Evolutionary conservation across 2,329 filamentous ascomycete genomes (phyloP), one percentile per base, ranked within the genome.

Genomic region (Fusarium multiceps): DNA sequence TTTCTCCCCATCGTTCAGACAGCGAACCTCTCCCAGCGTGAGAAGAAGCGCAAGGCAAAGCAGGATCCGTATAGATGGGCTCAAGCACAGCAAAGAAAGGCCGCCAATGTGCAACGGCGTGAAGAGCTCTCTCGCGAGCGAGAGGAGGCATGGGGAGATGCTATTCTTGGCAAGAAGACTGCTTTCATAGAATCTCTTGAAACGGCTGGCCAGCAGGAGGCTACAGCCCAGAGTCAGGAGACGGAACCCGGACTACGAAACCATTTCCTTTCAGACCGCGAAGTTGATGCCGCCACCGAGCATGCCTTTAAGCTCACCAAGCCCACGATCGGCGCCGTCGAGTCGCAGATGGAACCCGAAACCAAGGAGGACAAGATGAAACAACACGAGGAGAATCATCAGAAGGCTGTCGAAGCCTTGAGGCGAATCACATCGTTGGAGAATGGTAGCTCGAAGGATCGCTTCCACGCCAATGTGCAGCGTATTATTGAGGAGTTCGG

Each of bases 401-500:
- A 82, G 21, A 92, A 88, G 74, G 94, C 94, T 4, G 82, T 89
- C 27, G 89, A 92, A 72, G 96, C 94, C 12, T 85, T 99, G 69
- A 83, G 86, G 69, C 90, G 94, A 58, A 98, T 99, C 78, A 88
- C 93, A 2, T 87, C 88, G 45, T 83, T 99, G 57, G 86, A 87
- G 42, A 94, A 97, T 75, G 91, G 89, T 74, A 95, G 88, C 79
- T 90, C 88, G 72, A 91, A 92, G 80, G 93, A 97, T 76, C 88
- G 89, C 55, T 89, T 90, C 73, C 90, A 94, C 72, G 89, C 92
- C 77, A 98, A 98, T 78, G 91, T 95, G 73, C 87, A 90, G 72
- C 90, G 93, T 66, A 97, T 94, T 79, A 87, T 99, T 71, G 88
- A 94, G 65, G 90, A 89, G 4, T 98, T 99, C 76, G 96, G 96